These are phyloP conservation scores for Paramarasmius palmivorus DNA, from an alignment of 1,284 basidiomycete species.

Conservation along the genomic window DNA sequence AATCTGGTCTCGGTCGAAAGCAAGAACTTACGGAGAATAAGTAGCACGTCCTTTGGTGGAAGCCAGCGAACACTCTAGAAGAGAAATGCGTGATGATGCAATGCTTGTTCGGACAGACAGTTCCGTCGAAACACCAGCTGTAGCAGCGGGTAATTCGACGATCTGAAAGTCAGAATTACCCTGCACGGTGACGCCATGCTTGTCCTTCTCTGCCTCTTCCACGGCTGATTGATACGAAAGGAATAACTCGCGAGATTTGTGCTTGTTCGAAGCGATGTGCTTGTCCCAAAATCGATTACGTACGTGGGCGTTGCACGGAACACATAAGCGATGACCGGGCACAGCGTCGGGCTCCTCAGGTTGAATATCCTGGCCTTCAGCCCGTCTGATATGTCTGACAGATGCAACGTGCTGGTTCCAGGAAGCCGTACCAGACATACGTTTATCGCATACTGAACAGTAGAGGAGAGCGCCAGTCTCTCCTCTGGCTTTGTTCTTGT, in stretches of 20 bases:
- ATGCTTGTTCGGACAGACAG: slow-evolving; percentile 30
- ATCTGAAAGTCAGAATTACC: slow-evolving; percentile 36
- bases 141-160: slow-evolving; percentile 28
- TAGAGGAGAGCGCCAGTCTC: slow-evolving; percentile 10
- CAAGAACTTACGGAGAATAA: slow-evolving; percentile 32
- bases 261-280: slow-evolving; percentile 34
- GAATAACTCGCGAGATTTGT: slow-evolving; percentile 11
- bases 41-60: slow-evolving; percentile 29
- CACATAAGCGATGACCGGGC: slow-evolving; percentile 34
- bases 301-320: slow-evolving; percentile 38
- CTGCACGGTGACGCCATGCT: slow-evolving; percentile 29
- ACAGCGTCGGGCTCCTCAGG: slow-evolving; percentile 30
- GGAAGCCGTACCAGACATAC: slow-evolving; percentile 8
- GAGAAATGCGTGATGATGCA: slow-evolving; percentile 27
- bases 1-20: not conserved
- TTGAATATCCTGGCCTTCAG: slow-evolving; percentile 18
- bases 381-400: slow-evolving; percentile 16
- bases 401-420: slow-evolving; percentile 6
- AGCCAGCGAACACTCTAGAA: slow-evolving; percentile 35
- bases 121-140: slow-evolving; percentile 19
- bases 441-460: slow-evolving; percentile 10
- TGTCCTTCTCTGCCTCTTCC: slow-evolving; percentile 33
- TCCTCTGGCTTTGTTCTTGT: slow-evolving; percentile 24
- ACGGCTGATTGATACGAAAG: slow-evolving; percentile 16
- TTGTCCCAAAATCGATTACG: slow-evolving; percentile 27